Evolutionary conservation across 1,284 basidiomycete species (phyloP).

Genomic region (Austroboletus rostrupii): DNA sequence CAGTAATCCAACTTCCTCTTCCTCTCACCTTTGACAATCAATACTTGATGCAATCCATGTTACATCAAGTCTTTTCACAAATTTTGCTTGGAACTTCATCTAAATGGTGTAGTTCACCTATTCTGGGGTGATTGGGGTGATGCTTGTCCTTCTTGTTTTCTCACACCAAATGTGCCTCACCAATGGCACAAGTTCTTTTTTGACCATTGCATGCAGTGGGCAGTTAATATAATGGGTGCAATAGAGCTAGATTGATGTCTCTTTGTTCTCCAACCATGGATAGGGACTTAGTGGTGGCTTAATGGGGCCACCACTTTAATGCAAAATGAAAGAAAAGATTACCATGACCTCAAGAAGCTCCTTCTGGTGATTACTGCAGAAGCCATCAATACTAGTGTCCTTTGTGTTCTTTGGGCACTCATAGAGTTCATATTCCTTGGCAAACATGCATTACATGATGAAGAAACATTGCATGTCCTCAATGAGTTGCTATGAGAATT

Average conservation of each 20-base stretch:
- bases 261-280: not conserved
- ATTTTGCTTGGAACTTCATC: not conserved
- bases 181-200: constrained; percentile 5
- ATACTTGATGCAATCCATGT: not conserved
- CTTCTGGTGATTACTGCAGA: not conserved
- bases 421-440: constrained; percentile 17
- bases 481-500: constrained; percentile 7
- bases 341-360: not conserved
- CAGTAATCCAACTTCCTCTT: not conserved
- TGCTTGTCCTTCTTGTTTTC: not conserved
- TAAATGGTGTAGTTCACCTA: not conserved
- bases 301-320: not conserved
- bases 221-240: not conserved
- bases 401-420: constrained; percentile 4
- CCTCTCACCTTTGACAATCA: not conserved
- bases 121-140: not conserved
- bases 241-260: not conserved
- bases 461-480: constrained; percentile 5
- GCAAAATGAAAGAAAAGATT: not conserved
- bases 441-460: not conserved
- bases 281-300: not conserved
- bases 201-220: constrained; percentile 1
- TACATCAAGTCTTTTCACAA: not conserved
- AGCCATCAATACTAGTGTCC: not conserved
- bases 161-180: not conserved